These are phyloP conservation scores for Pharus latifolius DNA, from an alignment of 176 grass and related monocot genomes.

Conservation along the genomic window DNA sequence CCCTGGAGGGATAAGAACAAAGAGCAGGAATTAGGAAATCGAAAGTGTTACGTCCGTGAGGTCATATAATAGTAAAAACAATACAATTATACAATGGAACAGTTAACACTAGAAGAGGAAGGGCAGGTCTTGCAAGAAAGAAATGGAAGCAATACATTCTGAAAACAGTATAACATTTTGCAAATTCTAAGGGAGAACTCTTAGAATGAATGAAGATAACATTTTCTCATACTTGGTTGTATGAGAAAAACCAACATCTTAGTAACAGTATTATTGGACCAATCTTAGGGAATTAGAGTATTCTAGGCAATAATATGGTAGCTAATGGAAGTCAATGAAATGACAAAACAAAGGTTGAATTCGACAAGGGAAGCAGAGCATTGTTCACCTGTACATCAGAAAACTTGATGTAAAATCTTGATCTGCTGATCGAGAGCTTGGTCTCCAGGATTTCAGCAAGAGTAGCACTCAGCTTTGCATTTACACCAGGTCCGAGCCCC, in stretches of 20 bases:
- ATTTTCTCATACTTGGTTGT: too few species aligned
- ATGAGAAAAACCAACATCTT: too few species aligned
- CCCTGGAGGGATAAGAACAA: not conserved
- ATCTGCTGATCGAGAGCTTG: slow-evolving; percentile 60
- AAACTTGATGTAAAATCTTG: slow-evolving; percentile 91
- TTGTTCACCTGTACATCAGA: slow-evolving; percentile 56
- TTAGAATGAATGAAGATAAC: too few species aligned
- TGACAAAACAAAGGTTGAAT: not conserved
- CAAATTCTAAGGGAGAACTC: too few species aligned
- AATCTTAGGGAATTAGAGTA: not conserved
- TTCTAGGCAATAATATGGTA: not conserved
- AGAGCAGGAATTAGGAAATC: not conserved
- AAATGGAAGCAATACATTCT: not conserved
- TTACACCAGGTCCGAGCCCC: slow-evolving; percentile 64
- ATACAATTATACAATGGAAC: not conserved
- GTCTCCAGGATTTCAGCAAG: slow-evolving; percentile 75
- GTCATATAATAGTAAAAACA: not conserved
- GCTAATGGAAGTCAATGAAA: not conserved
- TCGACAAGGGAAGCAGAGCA: not conserved
- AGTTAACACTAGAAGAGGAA: not conserved
- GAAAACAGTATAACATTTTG: too few species aligned
- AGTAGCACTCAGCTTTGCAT: slow-evolving; percentile 70
- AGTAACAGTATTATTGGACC: too few species aligned
- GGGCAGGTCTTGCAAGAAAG: not conserved
- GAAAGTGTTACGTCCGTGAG: too few species aligned